Evolutionary conservation across 192 early-diverging fungal species (phyloP), one percentile per base, ranked within the genome.

Genomic region (Neocallimastix lanati): DNA sequence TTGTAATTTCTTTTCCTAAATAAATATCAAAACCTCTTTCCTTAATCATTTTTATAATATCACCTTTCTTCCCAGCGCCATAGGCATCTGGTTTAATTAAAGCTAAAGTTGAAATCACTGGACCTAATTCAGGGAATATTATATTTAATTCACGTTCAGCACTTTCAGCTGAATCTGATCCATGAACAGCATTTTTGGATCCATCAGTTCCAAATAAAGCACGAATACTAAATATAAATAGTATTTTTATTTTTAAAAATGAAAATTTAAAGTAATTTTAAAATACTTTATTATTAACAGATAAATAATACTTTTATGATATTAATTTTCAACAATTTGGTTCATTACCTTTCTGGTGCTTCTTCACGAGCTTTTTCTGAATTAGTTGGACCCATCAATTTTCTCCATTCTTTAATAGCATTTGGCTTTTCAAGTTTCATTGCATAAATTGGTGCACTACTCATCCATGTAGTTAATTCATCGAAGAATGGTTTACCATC

Each of bases 181-280:
- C 79, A 77, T 87, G 87, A 18, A 89, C 87, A 9, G 89, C 88
- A 85, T 91, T 91, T 30, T 87, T 76, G 21, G 84, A 83, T 36
- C 82, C 82, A 78, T 91, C 90, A 25, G 85, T 89, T 18, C 90
- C 90, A 40, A 84, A 85, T 25, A 85, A 78, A 0, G 84, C 90
- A 27, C 90, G 85, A 35, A 91, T 80, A 29, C 88, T 89, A 30
- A n/a, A 11, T 3, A n/a, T 67, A 0, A 21, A 4, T 33, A 6
- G 3, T 33, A 6, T 33, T 33, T 33, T 33, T 33, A 6, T 33
- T 33, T 33, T 33, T 33, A 33, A 33, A 33, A 33, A 33, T 33
- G 11, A 33, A 33, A 33, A 33, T 33, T 6, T 11, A 33, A 33
- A 33, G 11, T 33, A n/a, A n/a, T n/a, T n/a, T n/a, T n/a, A n/a